phyloP scores from a whole-genome alignment of 257 asterid species.

The Euphrasia confusa region DNA sequence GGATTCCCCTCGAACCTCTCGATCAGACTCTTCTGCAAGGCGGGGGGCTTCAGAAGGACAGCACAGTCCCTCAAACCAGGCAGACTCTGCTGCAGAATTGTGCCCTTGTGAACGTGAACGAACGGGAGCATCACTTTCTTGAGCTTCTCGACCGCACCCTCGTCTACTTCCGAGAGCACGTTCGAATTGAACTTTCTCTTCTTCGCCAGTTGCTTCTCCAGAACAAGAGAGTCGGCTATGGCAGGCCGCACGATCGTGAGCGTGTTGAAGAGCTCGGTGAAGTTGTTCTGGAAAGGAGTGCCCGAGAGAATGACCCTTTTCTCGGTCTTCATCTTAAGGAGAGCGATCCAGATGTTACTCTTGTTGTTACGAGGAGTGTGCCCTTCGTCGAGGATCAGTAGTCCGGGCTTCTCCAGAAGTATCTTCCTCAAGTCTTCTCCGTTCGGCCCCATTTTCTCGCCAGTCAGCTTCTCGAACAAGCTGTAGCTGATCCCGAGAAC shows the following conservation, averaged over 20 bases:
- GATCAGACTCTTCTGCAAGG: slow-evolving; percentile 40
- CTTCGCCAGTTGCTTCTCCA: slow-evolving; percentile 21
- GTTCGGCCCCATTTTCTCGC: slow-evolving; percentile 19
- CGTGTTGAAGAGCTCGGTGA: slow-evolving; percentile 50
- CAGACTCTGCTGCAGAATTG: slow-evolving; percentile 42
- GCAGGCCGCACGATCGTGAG: slow-evolving; percentile 49
- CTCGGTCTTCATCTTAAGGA: slow-evolving; percentile 34
- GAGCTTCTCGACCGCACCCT: slow-evolving; percentile 31
- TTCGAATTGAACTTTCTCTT: slow-evolving; percentile 1
- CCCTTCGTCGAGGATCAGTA: slow-evolving; percentile 63
- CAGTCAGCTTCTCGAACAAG: slow-evolving; percentile 40
- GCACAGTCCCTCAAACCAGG: slow-evolving; percentile 55
- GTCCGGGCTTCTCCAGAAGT: slow-evolving; percentile 45
- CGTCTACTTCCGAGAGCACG: slow-evolving; percentile 16
- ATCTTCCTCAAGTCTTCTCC: slow-evolving; percentile 30
- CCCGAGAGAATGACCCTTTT: slow-evolving; percentile 62
- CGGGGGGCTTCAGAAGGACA: slow-evolving; percentile 41
- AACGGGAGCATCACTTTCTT: slow-evolving; percentile 44
- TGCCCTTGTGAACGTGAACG: slow-evolving; percentile 60
- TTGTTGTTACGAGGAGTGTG: slow-evolving; percentile 51
- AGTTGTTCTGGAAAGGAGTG: slow-evolving; percentile 68
- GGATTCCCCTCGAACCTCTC: slow-evolving; percentile 23
- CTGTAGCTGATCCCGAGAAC: slow-evolving; percentile 53
- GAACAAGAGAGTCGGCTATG: slow-evolving; percentile 31
- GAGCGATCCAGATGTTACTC: slow-evolving; percentile 49